Conservation (phyloP, 495 filamentous ascomycete species). For the Neurospora sp. region DNA sequence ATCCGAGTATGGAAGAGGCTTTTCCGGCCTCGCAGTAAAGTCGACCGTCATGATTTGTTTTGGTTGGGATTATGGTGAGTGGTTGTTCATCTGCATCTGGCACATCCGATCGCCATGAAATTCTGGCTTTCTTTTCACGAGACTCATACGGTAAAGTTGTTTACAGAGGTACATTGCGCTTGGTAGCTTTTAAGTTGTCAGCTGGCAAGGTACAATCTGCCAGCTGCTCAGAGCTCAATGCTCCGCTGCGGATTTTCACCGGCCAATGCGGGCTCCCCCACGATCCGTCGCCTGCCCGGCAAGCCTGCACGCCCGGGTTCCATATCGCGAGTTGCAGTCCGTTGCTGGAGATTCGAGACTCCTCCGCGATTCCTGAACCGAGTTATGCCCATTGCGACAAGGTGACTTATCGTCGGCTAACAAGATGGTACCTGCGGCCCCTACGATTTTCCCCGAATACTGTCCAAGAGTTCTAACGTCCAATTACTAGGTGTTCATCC, state of each 20-base stretch:
- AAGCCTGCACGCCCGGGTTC: neutral
- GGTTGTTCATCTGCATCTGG: neutral
- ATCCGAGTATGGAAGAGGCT: conserved; percentile 34
- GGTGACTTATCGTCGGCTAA: conserved; percentile 11
- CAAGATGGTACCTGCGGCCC: conserved; percentile 18
- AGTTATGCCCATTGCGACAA: conserved; percentile 8
- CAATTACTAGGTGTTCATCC: conserved; percentile 60
- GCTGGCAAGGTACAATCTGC: neutral
- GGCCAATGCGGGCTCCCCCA: neutral
- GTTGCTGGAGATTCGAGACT: neutral
- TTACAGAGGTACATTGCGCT: neutral
- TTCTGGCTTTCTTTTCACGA: neutral
- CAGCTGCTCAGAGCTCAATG: neutral
- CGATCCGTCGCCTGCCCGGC: neutral
- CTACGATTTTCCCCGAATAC: neutral
- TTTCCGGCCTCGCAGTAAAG: conserved; percentile 27
- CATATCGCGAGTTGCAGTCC: neutral
- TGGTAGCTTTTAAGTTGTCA: neutral
- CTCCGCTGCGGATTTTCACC: neutral
- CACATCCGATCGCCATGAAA: neutral
- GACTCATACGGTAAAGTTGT: neutral
- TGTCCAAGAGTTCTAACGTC: neutral
- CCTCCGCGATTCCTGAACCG: conserved; percentile 2
- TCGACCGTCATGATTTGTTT: conserved; percentile 3
- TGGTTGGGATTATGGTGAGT: neutral